These are phyloP conservation scores for Triticum urartu DNA, from an alignment of 176 grass and related monocot genomes.

Conservation along the genomic window DNA sequence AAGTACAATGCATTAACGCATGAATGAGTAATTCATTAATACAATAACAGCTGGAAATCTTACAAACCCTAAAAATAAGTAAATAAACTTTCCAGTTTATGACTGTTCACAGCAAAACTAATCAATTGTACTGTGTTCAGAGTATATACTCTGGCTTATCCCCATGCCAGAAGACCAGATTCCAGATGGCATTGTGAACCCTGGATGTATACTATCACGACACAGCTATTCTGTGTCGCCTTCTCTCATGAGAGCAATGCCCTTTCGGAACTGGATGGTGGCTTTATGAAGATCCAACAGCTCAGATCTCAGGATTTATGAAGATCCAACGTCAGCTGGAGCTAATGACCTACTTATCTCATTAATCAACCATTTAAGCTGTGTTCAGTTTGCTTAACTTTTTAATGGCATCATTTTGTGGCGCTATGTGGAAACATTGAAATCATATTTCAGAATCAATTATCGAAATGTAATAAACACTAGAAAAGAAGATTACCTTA, in stretches of 20 bases:
- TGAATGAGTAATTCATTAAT: not conserved
- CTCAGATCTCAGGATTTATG: not conserved
- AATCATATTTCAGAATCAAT: conserved; percentile 7
- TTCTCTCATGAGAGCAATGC: not conserved
- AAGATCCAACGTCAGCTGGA: not conserved
- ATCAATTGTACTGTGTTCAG: not conserved
- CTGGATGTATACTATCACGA: not conserved
- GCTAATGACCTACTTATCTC: not conserved
- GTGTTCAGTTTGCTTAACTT: not conserved
- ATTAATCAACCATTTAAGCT: not conserved
- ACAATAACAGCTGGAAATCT: not conserved
- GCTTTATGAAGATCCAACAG: not conserved
- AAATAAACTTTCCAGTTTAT: not conserved
- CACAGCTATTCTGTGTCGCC: not conserved
- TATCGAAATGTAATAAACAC: conserved; percentile 6
- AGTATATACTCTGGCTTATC: not conserved
- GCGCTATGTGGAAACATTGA: not conserved
- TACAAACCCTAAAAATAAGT: not conserved
- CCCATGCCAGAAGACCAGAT: not conserved
- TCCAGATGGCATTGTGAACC: not conserved
- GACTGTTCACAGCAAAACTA: not conserved
- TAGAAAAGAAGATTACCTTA: conserved; percentile 61
- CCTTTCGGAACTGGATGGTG: conserved; percentile 6
- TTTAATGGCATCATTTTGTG: not conserved
- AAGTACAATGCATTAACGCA: conserved; percentile 1